phyloP scores from a whole-genome alignment of 2,329 filamentous ascomycete genomes.

The Xylariomycetidae sp. region DNA sequence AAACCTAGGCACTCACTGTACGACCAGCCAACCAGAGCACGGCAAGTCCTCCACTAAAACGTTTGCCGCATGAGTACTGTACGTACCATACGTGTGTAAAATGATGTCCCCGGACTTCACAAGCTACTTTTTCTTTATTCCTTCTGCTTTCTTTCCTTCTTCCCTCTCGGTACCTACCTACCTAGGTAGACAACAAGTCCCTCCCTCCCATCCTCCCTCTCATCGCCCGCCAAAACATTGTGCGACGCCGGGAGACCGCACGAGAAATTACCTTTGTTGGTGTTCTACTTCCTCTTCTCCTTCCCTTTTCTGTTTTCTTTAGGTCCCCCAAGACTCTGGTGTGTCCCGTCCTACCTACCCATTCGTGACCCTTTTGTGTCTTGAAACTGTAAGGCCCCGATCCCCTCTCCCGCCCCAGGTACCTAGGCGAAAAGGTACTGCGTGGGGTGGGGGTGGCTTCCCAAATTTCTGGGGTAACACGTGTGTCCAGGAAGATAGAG shows the following conservation, averaged over 20 bases:
- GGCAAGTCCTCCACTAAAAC: too few species aligned
- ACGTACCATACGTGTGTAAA: not conserved
- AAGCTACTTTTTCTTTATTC: constrained; percentile 1
- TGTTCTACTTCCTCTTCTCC: not conserved
- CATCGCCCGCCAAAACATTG: too few species aligned
- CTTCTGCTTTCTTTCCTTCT: constrained; percentile 1
- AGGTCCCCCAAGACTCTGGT: not conserved
- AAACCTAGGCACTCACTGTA: too few species aligned
- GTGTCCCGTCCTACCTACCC: not conserved
- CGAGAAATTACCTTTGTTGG: not conserved
- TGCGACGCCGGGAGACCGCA: not conserved
- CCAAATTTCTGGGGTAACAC: too few species aligned
- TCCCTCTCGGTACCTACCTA: not conserved
- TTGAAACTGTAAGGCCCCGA: not conserved
- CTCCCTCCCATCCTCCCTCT: not conserved
- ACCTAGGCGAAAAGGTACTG: not conserved
- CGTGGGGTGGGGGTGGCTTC: too few species aligned
- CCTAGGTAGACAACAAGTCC: not conserved
- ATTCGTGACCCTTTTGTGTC: not conserved
- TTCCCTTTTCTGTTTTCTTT: not conserved
- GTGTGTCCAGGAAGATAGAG: too few species aligned
- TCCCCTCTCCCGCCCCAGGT: not conserved
- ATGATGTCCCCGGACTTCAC: not conserved
- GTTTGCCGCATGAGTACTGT: not conserved
- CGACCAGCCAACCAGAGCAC: too few species aligned